A percentile compares a stretch with the other conserved stretches of the same genome.
Conservation (phyloP, 2,329 filamentous ascomycete genomes). For the Exophiala sp. region DNA sequence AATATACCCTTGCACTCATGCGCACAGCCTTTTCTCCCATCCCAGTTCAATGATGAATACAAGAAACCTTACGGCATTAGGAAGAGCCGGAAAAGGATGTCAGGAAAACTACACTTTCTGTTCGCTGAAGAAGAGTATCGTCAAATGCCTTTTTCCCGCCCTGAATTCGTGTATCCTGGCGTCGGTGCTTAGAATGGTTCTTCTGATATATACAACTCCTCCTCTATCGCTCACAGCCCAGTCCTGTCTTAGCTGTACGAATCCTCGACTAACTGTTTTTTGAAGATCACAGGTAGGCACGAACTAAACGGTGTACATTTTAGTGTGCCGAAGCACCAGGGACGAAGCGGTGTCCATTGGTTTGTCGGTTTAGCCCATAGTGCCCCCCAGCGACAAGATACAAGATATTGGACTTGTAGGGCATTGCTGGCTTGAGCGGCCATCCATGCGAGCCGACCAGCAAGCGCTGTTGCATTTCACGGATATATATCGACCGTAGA, state of each 20-base stretch:
- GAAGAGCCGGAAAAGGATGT: constrained; percentile 33
- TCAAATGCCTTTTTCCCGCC: constrained; percentile 23
- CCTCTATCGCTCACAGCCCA: background rate
- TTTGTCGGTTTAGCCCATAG: no score
- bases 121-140: constrained; percentile 20
- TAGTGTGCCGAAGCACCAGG: no score
- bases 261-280: no score
- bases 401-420: no score
- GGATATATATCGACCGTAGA: background rate
- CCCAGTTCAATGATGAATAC: constrained; percentile 25
- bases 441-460: no score
- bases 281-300: background rate
- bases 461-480: background rate
- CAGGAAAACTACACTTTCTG: background rate
- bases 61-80: constrained; percentile 30
- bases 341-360: no score
- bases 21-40: background rate
- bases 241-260: no score
- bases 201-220: constrained; percentile 21
- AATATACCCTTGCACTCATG: background rate
- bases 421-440: no score
- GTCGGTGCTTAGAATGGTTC: constrained; percentile 32
- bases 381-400: no score
- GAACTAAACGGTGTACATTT: no score
- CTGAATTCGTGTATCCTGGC: constrained; percentile 11